These are phyloP conservation scores for Umbelopsis isabellina DNA, from an alignment of 192 early-diverging fungal species.

Conservation along the genomic window DNA sequence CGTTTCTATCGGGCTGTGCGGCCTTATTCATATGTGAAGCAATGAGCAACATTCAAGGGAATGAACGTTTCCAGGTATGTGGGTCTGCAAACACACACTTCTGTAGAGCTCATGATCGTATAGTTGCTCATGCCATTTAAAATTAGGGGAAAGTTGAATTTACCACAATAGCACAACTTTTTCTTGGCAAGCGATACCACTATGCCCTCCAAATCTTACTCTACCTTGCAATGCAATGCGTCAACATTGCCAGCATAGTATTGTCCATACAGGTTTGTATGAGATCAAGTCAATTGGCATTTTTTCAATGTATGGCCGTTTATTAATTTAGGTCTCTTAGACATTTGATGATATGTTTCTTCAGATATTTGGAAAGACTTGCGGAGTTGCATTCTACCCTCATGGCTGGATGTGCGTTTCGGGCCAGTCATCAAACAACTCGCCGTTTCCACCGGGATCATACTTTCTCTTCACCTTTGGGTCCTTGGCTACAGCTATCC, in stretches of 20 bases:
- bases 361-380: constrained; percentile 61
- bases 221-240: constrained; percentile 69
- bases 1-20: constrained; percentile 60
- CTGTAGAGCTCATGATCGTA: no score
- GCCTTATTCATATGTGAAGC: constrained; percentile 73
- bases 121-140: neutral
- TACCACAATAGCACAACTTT: constrained; percentile 67
- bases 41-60: constrained; percentile 70
- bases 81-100: neutral
- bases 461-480: constrained; percentile 66
- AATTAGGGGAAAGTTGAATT: constrained; percentile 67
- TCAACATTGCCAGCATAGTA: constrained; percentile 74
- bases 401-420: constrained; percentile 59
- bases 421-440: constrained; percentile 45
- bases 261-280: constrained; percentile 60
- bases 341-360: constrained; percentile 70
- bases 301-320: neutral
- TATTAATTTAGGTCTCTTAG: constrained; percentile 27
- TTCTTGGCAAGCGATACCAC: constrained; percentile 66
- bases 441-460: constrained; percentile 53
- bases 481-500: constrained; percentile 47
- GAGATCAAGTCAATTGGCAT: neutral
- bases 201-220: constrained; percentile 63
- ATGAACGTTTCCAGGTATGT: constrained; percentile 67
- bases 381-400: constrained; percentile 67